Evolutionary conservation across 2,329 filamentous ascomycete genomes (phyloP).

Genomic region (Truncatella angustata): DNA sequence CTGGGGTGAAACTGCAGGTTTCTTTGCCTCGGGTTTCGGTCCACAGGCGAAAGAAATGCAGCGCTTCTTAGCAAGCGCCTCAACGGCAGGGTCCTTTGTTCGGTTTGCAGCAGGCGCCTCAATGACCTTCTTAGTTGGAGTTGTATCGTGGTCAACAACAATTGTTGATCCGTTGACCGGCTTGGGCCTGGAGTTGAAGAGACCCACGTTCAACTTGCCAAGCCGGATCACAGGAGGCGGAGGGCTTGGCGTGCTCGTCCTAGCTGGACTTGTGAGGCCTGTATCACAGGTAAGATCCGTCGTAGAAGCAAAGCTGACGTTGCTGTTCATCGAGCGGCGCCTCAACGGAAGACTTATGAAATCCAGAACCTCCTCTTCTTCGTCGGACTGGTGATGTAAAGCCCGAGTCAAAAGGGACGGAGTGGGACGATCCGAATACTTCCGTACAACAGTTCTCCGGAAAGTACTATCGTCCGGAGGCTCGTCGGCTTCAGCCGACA

Average conservation of each 20-base stretch:
- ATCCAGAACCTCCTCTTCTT: conserved; percentile 42
- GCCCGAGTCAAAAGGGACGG: conserved; percentile 87
- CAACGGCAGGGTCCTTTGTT: conserved; percentile 55
- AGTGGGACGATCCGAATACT: conserved; percentile 55
- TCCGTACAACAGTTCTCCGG: conserved; percentile 45
- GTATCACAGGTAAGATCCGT: conserved; percentile 94
- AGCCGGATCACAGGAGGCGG: conserved; percentile 64
- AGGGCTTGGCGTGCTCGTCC: conserved; percentile 84
- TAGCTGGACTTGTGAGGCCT: conserved; percentile 83
- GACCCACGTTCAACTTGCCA: conserved; percentile 34
- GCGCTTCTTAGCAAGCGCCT: conserved; percentile 72
- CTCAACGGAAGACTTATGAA: conserved; percentile 38
- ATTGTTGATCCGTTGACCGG: conserved; percentile 23
- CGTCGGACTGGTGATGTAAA: conserved; percentile 66
- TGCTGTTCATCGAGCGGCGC: conserved; percentile 72
- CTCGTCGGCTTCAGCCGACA: conserved; percentile 78
- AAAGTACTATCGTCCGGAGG: conserved; percentile 68
- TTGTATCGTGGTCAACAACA: conserved; percentile 22
- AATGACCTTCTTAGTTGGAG: conserved; percentile 15
- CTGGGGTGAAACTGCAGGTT: conserved; percentile 37
- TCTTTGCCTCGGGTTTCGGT: conserved; percentile 53
- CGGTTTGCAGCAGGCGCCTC: conserved; percentile 18
- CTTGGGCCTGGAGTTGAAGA: conserved; percentile 26
- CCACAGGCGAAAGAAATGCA: conserved; percentile 92
- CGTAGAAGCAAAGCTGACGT: conserved; percentile 76